Percentiles rank a stretch among this genome's conserved stretches.
Conservation (phyloP, 1,139 yeast species). For the Zygoascus sp. region DNA sequence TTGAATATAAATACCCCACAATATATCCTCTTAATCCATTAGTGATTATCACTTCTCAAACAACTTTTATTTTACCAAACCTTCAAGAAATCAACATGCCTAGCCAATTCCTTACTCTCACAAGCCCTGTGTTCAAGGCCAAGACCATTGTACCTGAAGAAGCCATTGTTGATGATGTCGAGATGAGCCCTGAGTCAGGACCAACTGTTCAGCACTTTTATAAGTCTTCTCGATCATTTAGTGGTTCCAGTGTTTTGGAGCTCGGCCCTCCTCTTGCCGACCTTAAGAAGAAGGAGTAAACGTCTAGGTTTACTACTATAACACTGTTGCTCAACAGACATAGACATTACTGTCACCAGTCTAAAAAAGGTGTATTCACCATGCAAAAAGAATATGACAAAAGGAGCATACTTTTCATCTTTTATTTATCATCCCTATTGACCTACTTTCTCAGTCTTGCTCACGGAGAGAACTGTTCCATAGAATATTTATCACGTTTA, state of each 20-base stretch:
- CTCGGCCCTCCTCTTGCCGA: conserved; percentile 8
- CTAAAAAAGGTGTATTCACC: too few relatives aligned
- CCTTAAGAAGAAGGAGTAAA: background rate
- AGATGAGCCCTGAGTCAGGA: background rate
- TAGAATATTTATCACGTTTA: too few relatives aligned
- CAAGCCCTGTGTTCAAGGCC: conserved; percentile 7
- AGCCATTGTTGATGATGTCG: conserved; percentile 3
- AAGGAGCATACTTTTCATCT: background rate
- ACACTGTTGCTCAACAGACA: too few relatives aligned
- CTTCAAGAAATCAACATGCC: background rate
- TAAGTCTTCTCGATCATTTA: conserved; percentile 10
- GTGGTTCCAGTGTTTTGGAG: conserved; percentile 11
- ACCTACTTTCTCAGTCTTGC: background rate
- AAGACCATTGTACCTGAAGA: conserved; percentile 2
- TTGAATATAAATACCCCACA: conserved; percentile 2
- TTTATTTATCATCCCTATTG: background rate
- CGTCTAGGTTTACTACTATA: too few relatives aligned
- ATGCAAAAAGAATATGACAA: too few relatives aligned
- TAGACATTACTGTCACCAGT: too few relatives aligned
- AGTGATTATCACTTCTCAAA: background rate
- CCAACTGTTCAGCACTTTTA: background rate
- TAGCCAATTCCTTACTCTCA: conserved; percentile 1
- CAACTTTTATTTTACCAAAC: too few relatives aligned
- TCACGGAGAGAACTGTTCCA: background rate
- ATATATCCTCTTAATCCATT: background rate